Conservation (phyloP, 768 basidiomycete genomes). For the Amanita pallidorosea region DNA sequence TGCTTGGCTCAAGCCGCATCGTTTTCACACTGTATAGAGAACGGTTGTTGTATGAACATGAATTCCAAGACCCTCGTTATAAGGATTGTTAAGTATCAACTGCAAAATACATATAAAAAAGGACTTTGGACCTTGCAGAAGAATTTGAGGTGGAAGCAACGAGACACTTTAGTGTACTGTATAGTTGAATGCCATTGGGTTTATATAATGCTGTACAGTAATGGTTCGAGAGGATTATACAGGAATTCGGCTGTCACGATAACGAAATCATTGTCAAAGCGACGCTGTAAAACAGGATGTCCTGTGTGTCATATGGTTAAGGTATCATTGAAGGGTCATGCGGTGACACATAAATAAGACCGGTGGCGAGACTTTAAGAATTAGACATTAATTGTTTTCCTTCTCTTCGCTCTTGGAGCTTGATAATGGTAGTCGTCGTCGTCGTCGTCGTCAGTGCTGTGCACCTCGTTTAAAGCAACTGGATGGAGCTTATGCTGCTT, state of each 20-base stretch:
- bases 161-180: slow-evolving; percentile 35
- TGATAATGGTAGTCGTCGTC: slow-evolving; percentile 37
- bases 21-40: no score
- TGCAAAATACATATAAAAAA: slow-evolving; percentile 15
- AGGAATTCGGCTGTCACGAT: neutral
- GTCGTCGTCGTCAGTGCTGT: slow-evolving; percentile 33
- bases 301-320: neutral
- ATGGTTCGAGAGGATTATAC: neutral
- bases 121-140: slow-evolving; percentile 8
- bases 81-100: slow-evolving; percentile 7
- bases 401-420: slow-evolving; percentile 21
- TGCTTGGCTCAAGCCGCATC: no score
- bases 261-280: slow-evolving; percentile 1
- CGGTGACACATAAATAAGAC: neutral
- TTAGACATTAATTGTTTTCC: slow-evolving; percentile 13
- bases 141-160: slow-evolving; percentile 20
- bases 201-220: neutral
- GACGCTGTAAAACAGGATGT: neutral
- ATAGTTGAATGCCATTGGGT: slow-evolving; percentile 9
- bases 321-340: neutral
- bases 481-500: slow-evolving; percentile 31
- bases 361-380: neutral
- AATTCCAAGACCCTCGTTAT: no score
- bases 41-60: no score
- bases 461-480: slow-evolving; percentile 23